Evolutionary conservation across 140 eudicot genomes (phyloP).

Genomic region (Cichorium intybus): DNA sequence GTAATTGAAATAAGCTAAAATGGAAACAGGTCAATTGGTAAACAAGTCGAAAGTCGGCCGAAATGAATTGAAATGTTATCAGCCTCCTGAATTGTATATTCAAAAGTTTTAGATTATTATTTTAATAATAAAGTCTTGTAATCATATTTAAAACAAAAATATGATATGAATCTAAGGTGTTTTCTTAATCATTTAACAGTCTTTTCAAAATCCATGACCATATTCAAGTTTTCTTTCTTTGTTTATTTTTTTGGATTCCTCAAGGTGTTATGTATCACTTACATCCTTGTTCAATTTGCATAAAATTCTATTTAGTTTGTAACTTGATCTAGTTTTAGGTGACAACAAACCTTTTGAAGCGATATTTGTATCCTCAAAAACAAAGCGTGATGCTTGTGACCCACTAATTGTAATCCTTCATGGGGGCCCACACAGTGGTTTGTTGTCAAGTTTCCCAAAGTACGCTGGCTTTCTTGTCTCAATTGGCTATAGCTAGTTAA

Average conservation of each 20-base stretch:
- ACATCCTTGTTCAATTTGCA: not conserved
- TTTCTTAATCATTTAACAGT: too few relatives aligned
- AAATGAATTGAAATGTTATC: too few relatives aligned
- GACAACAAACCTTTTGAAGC: conserved; percentile 78
- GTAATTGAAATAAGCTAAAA: too few relatives aligned
- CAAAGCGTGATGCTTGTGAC: conserved; percentile 40
- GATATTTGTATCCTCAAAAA: conserved; percentile 75
- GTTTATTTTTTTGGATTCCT: not conserved
- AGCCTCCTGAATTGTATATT: too few relatives aligned
- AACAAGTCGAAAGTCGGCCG: too few relatives aligned
- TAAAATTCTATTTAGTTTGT: not conserved
- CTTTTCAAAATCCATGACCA: too few relatives aligned
- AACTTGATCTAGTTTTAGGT: conserved; percentile 38
- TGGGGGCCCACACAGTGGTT: conserved; percentile 82
- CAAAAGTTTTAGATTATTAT: too few relatives aligned
- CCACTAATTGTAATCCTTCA: conserved; percentile 90
- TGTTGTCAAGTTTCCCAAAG: conserved; percentile 67
- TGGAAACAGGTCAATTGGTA: too few relatives aligned
- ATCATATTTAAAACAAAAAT: too few relatives aligned
- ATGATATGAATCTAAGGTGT: too few relatives aligned
- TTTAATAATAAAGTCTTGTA: not conserved
- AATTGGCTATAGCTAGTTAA: conserved; percentile 77
- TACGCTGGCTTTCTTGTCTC: conserved; percentile 77
- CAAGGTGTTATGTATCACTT: not conserved
- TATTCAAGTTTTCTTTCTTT: too few relatives aligned